Percentiles rank a stretch among this genome's conserved stretches.
Conservation (phyloP, 768 basidiomycete species). For the Clathrus columnatus region DNA sequence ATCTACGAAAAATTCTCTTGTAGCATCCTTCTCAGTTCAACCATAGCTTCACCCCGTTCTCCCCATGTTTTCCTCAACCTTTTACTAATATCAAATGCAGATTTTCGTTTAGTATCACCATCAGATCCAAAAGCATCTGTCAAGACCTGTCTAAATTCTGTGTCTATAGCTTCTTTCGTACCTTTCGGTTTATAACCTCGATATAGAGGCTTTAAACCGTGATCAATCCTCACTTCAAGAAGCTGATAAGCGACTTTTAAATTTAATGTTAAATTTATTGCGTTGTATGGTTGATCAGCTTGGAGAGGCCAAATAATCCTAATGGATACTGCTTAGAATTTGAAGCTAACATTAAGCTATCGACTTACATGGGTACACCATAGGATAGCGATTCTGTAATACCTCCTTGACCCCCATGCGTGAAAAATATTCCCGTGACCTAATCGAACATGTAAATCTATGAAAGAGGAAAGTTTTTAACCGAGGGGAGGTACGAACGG, state of each 20-base stretch:
- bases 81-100: slow-evolving; percentile 10
- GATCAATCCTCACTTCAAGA: slow-evolving; percentile 16
- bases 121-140: slow-evolving; percentile 17
- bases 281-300: slow-evolving; percentile 19
- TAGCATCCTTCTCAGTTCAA: not conserved
- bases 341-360: not conserved
- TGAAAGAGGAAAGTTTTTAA: not conserved
- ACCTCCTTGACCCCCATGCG: not conserved
- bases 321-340: too few species aligned
- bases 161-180: slow-evolving; percentile 16
- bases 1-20: not conserved
- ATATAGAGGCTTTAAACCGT: slow-evolving; percentile 13
- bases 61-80: slow-evolving; percentile 2
- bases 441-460: not conserved
- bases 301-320: slow-evolving; percentile 22
- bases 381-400: not conserved
- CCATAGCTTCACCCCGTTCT: slow-evolving; percentile 5
- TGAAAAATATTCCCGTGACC: not conserved
- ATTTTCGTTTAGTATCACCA: slow-evolving; percentile 18
- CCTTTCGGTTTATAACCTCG: slow-evolving; percentile 16
- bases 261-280: slow-evolving; percentile 15
- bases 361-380: not conserved
- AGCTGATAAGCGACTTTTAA: slow-evolving; percentile 13
- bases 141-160: slow-evolving; percentile 16
- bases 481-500: slow-evolving; percentile 9